Evolutionary conservation across 768 basidiomycete genomes (phyloP).

Genomic region (Bullera alba): DNA sequence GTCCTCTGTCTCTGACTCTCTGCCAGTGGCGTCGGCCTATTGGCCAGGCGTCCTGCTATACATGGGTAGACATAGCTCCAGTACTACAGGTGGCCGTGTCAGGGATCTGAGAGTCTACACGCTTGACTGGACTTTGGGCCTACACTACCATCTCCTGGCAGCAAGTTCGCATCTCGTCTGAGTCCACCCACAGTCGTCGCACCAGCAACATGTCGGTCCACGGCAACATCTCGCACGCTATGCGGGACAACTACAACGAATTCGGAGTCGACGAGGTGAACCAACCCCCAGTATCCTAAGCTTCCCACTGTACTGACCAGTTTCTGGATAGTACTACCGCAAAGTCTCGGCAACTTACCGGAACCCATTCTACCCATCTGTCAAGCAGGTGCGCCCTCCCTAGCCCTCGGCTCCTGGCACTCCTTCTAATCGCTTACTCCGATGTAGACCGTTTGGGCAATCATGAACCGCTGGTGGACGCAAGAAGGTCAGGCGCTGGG

Average conservation of each 20-base stretch:
- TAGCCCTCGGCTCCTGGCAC: conserved; percentile 53
- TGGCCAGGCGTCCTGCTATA: too few relatives aligned
- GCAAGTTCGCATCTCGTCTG: too few relatives aligned
- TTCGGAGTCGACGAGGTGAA: conserved; percentile 59
- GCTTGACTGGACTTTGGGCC: too few relatives aligned
- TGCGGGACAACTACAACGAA: conserved; percentile 53
- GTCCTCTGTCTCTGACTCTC: too few relatives aligned
- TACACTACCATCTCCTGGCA: too few relatives aligned
- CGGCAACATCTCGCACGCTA: conserved; percentile 48
- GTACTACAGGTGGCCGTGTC: too few relatives aligned
- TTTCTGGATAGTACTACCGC: conserved; percentile 56
- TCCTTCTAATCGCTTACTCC: not conserved
- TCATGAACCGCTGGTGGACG: conserved; percentile 46
- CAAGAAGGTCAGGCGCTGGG: conserved; percentile 46
- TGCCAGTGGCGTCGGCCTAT: too few relatives aligned
- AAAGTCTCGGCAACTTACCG: conserved; percentile 64
- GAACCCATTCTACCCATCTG: conserved; percentile 65
- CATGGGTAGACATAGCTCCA: too few relatives aligned
- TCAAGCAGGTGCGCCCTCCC: conserved; percentile 55
- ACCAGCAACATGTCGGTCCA: conserved; percentile 21
- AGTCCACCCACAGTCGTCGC: too few relatives aligned
- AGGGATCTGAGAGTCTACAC: too few relatives aligned
- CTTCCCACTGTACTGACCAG: not conserved
- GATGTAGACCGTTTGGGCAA: conserved; percentile 27
- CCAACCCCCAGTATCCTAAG: not conserved